Evolutionary conservation across 192 early-diverging fungal genomes (phyloP).

Genomic region (Coemansia umbellata): DNA sequence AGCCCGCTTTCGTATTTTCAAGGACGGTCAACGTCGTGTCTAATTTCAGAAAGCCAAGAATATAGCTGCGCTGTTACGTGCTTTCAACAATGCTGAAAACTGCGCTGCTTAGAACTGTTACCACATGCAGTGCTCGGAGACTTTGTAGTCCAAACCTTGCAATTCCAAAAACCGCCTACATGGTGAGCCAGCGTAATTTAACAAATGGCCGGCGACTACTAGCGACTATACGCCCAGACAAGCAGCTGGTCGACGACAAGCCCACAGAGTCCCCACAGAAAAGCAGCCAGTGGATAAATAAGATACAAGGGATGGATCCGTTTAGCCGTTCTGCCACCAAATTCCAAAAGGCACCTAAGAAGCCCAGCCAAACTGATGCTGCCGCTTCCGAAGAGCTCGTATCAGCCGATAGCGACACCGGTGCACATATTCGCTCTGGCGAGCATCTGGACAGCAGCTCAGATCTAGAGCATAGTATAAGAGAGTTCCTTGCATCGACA

Average conservation of each 20-base stretch:
- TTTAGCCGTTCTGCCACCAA: constrained; percentile 1
- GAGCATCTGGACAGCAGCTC: neutral
- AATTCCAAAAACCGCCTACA: too few species aligned
- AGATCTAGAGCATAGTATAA: constrained; percentile 29
- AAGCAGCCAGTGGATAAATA: constrained; percentile 4
- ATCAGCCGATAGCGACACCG: too few species aligned
- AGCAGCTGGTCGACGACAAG: neutral
- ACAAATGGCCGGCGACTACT: neutral
- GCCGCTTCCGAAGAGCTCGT: too few species aligned
- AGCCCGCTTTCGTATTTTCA: too few species aligned
- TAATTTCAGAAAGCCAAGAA: neutral
- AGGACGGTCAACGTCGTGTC: too few species aligned
- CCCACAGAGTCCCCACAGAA: neutral
- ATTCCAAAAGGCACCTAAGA: too few species aligned
- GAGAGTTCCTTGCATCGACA: constrained; percentile 38
- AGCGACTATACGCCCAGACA: neutral
- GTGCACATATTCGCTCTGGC: neutral
- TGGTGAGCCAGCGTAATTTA: too few species aligned
- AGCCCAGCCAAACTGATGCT: too few species aligned
- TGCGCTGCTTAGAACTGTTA: constrained; percentile 2
- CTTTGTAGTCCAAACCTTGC: neutral
- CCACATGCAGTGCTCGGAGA: neutral
- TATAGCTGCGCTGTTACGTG: too few species aligned
- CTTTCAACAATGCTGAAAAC: constrained; percentile 20
- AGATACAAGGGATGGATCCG: neutral